Evolutionary conservation across 805 yeast species (phyloP), one percentile per base, ranked within the genome.

Genomic region (Yarrowia porcina): DNA sequence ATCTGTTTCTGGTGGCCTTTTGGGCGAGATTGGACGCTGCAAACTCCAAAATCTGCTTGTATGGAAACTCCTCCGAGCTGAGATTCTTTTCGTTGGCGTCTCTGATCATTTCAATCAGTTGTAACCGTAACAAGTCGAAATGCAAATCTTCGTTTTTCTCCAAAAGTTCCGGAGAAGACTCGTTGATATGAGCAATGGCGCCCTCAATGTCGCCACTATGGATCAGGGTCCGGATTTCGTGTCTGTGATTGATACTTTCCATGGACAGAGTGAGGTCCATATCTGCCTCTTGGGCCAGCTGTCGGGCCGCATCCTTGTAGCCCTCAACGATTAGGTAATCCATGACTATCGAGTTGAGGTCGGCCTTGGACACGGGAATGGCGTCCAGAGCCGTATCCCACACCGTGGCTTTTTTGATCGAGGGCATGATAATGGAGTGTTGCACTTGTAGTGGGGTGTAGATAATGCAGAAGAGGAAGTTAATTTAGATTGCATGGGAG

Each of bases 311-410:
- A 13, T 84, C 80, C 64, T 85, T 85, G 70, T 88, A 87, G 0
- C 94, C 96, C 74, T 89, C 92, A 59, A 84, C 83, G 13, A 90
- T 82, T 65, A 90, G 81, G 73, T 88, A 89, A 75, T 88, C 86
- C 71, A 90, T 78, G 12, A 90, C 79, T 64, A 89, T 71, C 52
- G 76, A 76, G 73, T 81, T 83, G 67, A 83, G 66, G 35, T 67
- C 73, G 11, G 63, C 44, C 50, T 69, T 67, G 13, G 73, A 62
- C 17, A 71, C 66, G 17, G 52, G 44, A 8, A 70, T 67, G 28
- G 64, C 69, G 17, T 67, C 64, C 36, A 70, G 64, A 49, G 68
- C 67, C 30, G 65, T 65, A n/a, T 68, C 68, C 74, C 74, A 71
- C 41, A 70, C 69, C 45, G 69, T 70, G 33, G 64, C 66, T 12